A percentile compares a stretch with the other conserved stretches of the same genome.
phyloP scores from a whole-genome alignment of 2,329 filamentous ascomycete species.

The Penicillium hordei region DNA sequence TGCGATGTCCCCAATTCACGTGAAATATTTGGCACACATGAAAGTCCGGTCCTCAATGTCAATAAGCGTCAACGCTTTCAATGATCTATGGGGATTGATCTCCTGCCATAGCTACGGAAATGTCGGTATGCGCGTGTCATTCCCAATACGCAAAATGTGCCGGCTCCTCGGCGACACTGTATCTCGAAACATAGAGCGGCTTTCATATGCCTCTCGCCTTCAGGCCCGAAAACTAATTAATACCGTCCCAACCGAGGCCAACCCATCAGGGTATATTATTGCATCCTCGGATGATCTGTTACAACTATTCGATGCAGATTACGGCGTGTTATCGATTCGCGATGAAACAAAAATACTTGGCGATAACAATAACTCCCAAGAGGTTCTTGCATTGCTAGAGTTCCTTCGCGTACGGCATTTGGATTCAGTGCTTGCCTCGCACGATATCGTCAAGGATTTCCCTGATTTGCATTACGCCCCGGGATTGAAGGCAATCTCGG shows the following conservation, averaged over 20 bases:
- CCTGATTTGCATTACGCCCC: slow-evolving; percentile 77
- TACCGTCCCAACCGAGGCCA: slow-evolving; percentile 76
- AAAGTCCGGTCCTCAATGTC: slow-evolving; percentile 92
- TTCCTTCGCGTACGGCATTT: slow-evolving; percentile 76
- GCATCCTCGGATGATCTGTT: slow-evolving; percentile 84
- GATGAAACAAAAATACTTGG: slow-evolving; percentile 90
- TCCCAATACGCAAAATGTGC: slow-evolving; percentile 90
- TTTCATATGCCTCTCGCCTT: slow-evolving; percentile 80
- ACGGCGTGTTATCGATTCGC: slow-evolving; percentile 77
- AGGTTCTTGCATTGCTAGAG: slow-evolving; percentile 79
- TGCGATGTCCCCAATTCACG: slow-evolving; percentile 78
- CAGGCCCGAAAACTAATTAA: slow-evolving; percentile 88
- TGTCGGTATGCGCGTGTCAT: slow-evolving; percentile 82
- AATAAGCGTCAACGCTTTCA: slow-evolving; percentile 84
- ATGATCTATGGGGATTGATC: slow-evolving; percentile 83
- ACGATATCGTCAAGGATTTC: slow-evolving; percentile 74
- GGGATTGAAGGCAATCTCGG: slow-evolving; percentile 75
- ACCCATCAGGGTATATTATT: slow-evolving; percentile 85
- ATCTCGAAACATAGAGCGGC: slow-evolving; percentile 80
- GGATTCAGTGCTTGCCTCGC: slow-evolving; percentile 73
- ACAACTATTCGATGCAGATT: slow-evolving; percentile 82
- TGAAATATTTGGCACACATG: slow-evolving; percentile 88
- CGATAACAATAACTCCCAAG: slow-evolving; percentile 71
- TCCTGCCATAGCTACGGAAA: slow-evolving; percentile 84
- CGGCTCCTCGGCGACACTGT: slow-evolving; percentile 81